A percentile compares a stretch with the other conserved stretches of the same genome.
phyloP scores from a whole-genome alignment of 108 stramenopile genomes.

The Pseudonitzschia pungens region DNA sequence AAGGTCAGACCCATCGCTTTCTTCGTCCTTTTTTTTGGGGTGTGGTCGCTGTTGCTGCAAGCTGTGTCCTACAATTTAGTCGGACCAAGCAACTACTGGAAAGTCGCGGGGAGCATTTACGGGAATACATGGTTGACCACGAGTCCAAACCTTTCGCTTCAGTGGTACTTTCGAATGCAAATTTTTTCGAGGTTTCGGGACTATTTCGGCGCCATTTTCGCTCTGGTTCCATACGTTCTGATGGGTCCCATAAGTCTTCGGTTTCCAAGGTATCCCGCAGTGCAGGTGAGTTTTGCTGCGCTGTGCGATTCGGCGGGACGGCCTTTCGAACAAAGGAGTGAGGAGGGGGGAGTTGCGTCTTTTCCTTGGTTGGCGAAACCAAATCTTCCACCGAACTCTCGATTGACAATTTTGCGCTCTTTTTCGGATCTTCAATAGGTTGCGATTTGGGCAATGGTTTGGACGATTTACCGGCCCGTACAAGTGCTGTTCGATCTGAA shows the following conservation, averaged over 20 bases:
- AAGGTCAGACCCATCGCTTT: slow-evolving; percentile 25
- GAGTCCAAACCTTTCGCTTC: slow-evolving; percentile 61
- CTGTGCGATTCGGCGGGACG: background rate
- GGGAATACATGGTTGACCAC: slow-evolving; percentile 40
- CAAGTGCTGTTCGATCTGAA: slow-evolving; percentile 64
- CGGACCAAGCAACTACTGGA: slow-evolving; percentile 26
- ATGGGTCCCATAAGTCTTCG: slow-evolving; percentile 62
- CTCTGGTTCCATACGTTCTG: slow-evolving; percentile 53
- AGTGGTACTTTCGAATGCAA: slow-evolving; percentile 85
- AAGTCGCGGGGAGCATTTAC: slow-evolving; percentile 41
- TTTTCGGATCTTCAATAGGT: slow-evolving; percentile 23
- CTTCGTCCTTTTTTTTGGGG: slow-evolving; percentile 26
- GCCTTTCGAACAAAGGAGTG: too few relatives aligned
- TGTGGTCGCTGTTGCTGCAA: slow-evolving; percentile 32
- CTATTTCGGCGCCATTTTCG: slow-evolving; percentile 59
- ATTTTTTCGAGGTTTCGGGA: slow-evolving; percentile 71
- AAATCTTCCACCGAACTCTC: background rate
- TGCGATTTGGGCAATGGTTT: slow-evolving; percentile 48
- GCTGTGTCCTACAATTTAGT: slow-evolving; percentile 35
- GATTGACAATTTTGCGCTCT: background rate
- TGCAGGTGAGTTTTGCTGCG: slow-evolving; percentile 43
- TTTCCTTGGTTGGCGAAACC: background rate
- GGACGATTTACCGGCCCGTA: slow-evolving; percentile 59
- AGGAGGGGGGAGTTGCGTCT: too few relatives aligned
- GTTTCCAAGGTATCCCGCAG: slow-evolving; percentile 61